Evolutionary conservation across 2,329 filamentous ascomycete genomes (phyloP).

Genomic region (Talaromyces sp.): DNA sequence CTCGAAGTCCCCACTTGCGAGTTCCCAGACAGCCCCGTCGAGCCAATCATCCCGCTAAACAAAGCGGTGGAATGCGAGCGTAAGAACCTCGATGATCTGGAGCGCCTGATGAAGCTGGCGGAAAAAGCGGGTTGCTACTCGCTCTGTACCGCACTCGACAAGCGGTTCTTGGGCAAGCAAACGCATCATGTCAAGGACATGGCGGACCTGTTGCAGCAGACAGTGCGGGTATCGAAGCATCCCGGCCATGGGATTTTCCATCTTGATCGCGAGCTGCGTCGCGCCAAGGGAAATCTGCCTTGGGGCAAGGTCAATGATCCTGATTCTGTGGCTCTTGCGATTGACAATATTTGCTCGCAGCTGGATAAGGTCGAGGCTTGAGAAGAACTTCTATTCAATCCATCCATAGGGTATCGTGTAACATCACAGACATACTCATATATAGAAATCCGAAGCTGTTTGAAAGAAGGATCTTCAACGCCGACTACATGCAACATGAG

Average conservation of each 20-base stretch:
- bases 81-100: constrained; percentile 16
- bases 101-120: constrained; percentile 15
- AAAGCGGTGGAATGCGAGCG: constrained; percentile 17
- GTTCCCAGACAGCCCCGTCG: constrained; percentile 18
- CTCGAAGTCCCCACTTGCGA: constrained; percentile 16
- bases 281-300: constrained; percentile 11
- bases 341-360: not conserved
- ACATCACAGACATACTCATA: not conserved
- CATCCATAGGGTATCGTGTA: not conserved
- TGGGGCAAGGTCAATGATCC: constrained; percentile 15
- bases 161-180: constrained; percentile 17
- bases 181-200: constrained; percentile 19
- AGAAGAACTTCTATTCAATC: not conserved
- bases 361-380: not conserved
- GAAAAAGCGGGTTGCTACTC: constrained; percentile 12
- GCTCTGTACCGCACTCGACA: constrained; percentile 14
- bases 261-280: constrained; percentile 16
- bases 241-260: constrained; percentile 17
- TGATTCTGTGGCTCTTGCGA: constrained; percentile 6
- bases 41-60: constrained; percentile 15
- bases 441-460: not conserved
- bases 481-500: not conserved
- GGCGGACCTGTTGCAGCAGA: constrained; percentile 19
- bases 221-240: constrained; percentile 18
- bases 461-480: not conserved